Conservation (phyloP, 108 stramenopile species). For the Thalassiosira profunda region DNA sequence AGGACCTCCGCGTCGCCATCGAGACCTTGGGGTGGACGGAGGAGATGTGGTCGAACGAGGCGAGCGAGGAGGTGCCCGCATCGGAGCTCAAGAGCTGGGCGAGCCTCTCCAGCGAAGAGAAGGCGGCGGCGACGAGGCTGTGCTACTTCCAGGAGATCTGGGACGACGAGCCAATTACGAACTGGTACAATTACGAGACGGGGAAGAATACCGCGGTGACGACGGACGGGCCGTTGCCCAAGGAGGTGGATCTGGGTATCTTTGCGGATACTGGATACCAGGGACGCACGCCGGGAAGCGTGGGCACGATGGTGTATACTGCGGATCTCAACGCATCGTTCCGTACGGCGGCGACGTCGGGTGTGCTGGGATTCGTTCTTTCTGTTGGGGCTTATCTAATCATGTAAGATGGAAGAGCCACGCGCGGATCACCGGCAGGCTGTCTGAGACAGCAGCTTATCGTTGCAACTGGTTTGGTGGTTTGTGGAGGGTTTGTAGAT, state of each 20-base stretch:
- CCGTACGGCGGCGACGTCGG: neutral
- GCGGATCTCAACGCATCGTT: constrained; percentile 6
- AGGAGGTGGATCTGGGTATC: constrained; percentile 35
- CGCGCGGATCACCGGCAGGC: too few relatives aligned
- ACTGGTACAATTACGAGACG: constrained; percentile 16
- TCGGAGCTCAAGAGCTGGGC: constrained; percentile 42
- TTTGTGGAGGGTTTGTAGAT: too few relatives aligned
- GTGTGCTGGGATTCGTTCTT: neutral
- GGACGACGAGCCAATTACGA: too few relatives aligned
- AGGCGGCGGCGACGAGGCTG: constrained; percentile 41
- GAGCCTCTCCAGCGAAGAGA: constrained; percentile 41
- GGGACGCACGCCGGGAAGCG: neutral
- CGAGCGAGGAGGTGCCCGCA: constrained; percentile 1
- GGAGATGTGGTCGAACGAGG: constrained; percentile 32
- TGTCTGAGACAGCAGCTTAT: too few relatives aligned
- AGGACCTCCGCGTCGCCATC: constrained; percentile 26
- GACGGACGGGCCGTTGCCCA: constrained; percentile 10
- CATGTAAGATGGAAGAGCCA: too few relatives aligned
- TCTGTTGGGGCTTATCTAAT: constrained; percentile 1
- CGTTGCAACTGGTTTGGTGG: too few relatives aligned
- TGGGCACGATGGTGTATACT: neutral
- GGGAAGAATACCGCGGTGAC: constrained; percentile 21
- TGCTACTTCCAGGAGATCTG: constrained; percentile 61
- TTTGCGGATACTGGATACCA: constrained; percentile 13
- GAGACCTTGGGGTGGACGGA: constrained; percentile 54